Evolutionary conservation across 108 stramenopile genomes (phyloP), one percentile per base, ranked within the genome.

Genomic region (Discostella stelligeroides): DNA sequence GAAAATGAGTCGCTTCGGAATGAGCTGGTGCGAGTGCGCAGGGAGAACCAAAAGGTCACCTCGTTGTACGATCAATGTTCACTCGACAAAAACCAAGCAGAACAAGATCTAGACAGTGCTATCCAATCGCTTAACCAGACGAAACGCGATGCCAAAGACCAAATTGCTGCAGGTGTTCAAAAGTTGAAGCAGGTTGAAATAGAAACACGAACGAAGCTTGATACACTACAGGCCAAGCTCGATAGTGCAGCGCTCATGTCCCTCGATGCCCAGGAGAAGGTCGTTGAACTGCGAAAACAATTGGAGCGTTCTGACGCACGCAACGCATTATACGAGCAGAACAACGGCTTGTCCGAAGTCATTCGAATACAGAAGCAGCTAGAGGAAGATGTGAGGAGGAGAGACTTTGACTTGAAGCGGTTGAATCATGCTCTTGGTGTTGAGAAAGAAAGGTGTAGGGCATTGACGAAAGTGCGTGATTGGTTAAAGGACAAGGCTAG

Each of bases 401-500:
- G 86, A 45, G 84, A 88, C 25, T 65, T 71, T 46, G 90, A 89
- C 72, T 53, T 88, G 14, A 80, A 82, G 45, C 53, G 78, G 8
- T 60, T 84, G n/a, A 70, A 58, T 17, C 48, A 68, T 37, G 66
- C 66, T 45, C 57, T 87, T 13, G 68, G 84, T 13, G 50, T 68
- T 29, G 66, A 76, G 38, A 78, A 81, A 43, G 88, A 89, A 27
- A 76, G 67, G 11, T 68, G 77, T 29, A 86, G 72, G 49, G 51
- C 63, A 40, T 69, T 92, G 73, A 43, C 61, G 12, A 82, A 83
- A 45, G 86, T 88, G 15, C 86, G 84, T 50, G 80, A 87, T 46
- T 72, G 82, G 64, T 69, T 93, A 1, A 85, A 90, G 49, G 81
- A 88, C 42, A 82, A 89, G 67, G 84, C 87, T 1, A 85, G 82